Evolutionary conservation across 2,329 filamentous ascomycete genomes (phyloP).

Genomic region (Pestalotiopsis sp.): DNA sequence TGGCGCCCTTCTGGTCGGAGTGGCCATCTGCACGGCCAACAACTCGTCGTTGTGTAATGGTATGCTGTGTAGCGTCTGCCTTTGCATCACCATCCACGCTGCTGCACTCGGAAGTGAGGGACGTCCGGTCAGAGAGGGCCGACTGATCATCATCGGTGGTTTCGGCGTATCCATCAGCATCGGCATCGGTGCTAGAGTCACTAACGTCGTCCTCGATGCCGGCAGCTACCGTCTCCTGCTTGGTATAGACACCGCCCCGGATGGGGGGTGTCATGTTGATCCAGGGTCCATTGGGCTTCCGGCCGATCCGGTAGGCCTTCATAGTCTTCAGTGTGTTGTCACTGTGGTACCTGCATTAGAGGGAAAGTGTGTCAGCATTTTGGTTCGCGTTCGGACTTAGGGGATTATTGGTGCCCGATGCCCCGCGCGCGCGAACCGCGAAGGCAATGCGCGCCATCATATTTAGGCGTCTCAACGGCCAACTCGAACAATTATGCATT

Average conservation of each 20-base stretch:
- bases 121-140: constrained; percentile 15
- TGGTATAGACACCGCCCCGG: constrained; percentile 47
- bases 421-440: not conserved
- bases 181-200: constrained; percentile 10
- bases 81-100: constrained; percentile 5
- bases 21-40: not conserved
- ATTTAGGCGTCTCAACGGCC: constrained; percentile 1
- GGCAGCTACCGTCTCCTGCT: not conserved
- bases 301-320: constrained; percentile 64
- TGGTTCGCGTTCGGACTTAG: constrained; percentile 7
- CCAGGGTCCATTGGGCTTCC: constrained; percentile 57
- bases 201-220: not conserved
- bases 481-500: not conserved
- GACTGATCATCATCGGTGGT: constrained; percentile 5
- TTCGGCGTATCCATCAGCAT: constrained; percentile 1
- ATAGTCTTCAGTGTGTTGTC: constrained; percentile 56
- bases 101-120: constrained; percentile 18
- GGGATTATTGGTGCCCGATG: not conserved
- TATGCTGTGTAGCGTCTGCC: not conserved
- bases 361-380: constrained; percentile 26
- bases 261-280: constrained; percentile 63
- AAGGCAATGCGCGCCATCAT: not conserved
- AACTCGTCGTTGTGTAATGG: constrained; percentile 3
- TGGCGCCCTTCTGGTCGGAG: not conserved
- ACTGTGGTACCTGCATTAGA: constrained; percentile 57